Evolutionary conservation across 78 protist species (phyloP).

Genomic region (Dictyostelium capitatum): DNA sequence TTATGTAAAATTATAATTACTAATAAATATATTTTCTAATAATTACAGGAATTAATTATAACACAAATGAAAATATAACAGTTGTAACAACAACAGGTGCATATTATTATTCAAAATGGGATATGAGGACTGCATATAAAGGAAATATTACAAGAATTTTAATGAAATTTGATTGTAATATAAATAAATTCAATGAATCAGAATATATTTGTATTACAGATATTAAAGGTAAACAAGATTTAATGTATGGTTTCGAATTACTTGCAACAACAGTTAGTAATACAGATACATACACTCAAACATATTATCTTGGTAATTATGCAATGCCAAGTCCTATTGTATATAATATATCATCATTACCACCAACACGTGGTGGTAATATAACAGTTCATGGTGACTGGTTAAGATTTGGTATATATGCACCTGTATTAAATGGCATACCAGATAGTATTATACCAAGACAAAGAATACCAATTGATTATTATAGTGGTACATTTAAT

Average conservation of each 20-base stretch:
- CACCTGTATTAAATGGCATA: too few species aligned
- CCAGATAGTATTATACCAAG: too few species aligned
- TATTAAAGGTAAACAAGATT: neutral
- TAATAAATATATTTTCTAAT: too few species aligned
- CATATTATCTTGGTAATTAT: neutral
- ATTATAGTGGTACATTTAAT: too few species aligned
- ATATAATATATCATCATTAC: neutral
- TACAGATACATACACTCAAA: neutral
- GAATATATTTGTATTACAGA: neutral
- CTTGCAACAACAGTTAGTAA: neutral
- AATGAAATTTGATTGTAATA: neutral
- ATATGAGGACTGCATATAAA: neutral
- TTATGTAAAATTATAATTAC: too few species aligned
- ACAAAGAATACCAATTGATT: too few species aligned
- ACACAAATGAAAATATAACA: neutral
- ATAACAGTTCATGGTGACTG: neutral
- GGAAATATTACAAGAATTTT: neutral
- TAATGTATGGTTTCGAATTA: neutral
- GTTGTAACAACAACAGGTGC: neutral
- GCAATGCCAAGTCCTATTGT: neutral
- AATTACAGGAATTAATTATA: slow-evolving; percentile 8
- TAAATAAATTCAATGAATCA: neutral
- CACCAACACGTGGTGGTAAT: neutral
- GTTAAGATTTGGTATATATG: slow-evolving; percentile 3
- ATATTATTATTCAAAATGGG: neutral